Percentiles rank a stretch among this genome's conserved stretches.
phyloP scores from a whole-genome alignment of 2,329 filamentous ascomycete genomes.

The Xylariaceae sp. region DNA sequence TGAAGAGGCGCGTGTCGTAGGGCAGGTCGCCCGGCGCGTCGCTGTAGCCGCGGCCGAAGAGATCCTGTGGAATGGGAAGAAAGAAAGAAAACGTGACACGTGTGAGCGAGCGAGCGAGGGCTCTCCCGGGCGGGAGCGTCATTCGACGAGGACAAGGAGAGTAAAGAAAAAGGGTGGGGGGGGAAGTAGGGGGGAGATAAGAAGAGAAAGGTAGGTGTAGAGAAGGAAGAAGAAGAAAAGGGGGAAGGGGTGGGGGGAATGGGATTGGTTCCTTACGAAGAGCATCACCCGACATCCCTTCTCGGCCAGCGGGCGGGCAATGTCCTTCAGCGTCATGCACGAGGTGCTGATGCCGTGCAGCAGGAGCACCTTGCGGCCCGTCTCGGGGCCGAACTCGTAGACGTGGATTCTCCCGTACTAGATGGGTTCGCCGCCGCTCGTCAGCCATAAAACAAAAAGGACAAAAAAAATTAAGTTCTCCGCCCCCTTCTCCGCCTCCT shows the following conservation, averaged over 20 bases:
- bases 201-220: neutral
- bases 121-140: too few species aligned
- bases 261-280: conserved; percentile 58
- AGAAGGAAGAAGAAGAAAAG: conserved; percentile 22
- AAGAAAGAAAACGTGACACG: conserved; percentile 11
- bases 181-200: neutral
- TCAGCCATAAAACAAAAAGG: too few species aligned
- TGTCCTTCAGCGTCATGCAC: conserved; percentile 60
- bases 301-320: conserved; percentile 60
- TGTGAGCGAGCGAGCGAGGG: too few species aligned
- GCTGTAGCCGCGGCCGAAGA: conserved; percentile 62
- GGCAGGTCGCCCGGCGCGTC: conserved; percentile 58
- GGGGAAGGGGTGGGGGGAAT: neutral
- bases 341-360: conserved; percentile 82
- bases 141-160: too few species aligned
- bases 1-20: conserved; percentile 68
- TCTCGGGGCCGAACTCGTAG: conserved; percentile 74
- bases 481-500: too few species aligned
- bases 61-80: conserved; percentile 30
- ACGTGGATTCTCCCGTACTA: conserved; percentile 66
- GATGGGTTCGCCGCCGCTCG: too few species aligned
- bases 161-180: too few species aligned
- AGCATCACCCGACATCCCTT: conserved; percentile 74
- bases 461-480: too few species aligned
- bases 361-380: conserved; percentile 67